These are phyloP conservation scores for barley (Hordeum vulgare) DNA, from an alignment of 176 grass and related monocot species.

Conservation along the genomic window DNA sequence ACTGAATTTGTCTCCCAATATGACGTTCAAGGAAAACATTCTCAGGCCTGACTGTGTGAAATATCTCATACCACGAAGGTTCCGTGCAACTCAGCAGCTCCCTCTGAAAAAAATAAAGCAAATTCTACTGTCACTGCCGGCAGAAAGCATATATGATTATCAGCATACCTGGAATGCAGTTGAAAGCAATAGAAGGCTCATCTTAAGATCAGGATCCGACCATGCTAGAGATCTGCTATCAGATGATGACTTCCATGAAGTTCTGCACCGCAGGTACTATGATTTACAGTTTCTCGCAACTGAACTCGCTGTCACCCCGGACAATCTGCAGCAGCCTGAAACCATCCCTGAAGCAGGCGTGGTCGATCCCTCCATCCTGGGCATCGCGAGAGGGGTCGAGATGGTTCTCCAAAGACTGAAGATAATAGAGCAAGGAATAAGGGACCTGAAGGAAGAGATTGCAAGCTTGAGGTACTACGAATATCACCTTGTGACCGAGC, in stretches of 20 bases:
- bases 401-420: conserved; percentile 84
- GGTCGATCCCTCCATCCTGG: conserved; percentile 67
- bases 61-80: conserved; percentile 56
- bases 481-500: conserved; percentile 64
- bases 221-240: conserved; percentile 72
- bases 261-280: conserved; percentile 71
- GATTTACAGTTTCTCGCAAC: conserved; percentile 82
- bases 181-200: conserved; percentile 40
- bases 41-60: conserved; percentile 66
- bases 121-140: conserved; percentile 65
- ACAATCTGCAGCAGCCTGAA: conserved; percentile 35
- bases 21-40: conserved; percentile 71
- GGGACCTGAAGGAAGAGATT: conserved; percentile 82
- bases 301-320: conserved; percentile 45
- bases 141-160: conserved; percentile 79
- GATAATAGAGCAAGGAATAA: conserved; percentile 81
- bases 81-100: conserved; percentile 50
- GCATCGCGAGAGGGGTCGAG: conserved; percentile 89
- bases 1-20: conserved; percentile 47
- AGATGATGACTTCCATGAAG: conserved; percentile 80
- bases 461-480: conserved; percentile 81
- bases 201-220: conserved; percentile 56
- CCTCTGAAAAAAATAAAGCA: conserved; percentile 76
- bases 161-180: conserved; percentile 70
- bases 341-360: conserved; percentile 24